phyloP scores from a whole-genome alignment of 306 rosid genomes.

The Ormosia emarginata region DNA sequence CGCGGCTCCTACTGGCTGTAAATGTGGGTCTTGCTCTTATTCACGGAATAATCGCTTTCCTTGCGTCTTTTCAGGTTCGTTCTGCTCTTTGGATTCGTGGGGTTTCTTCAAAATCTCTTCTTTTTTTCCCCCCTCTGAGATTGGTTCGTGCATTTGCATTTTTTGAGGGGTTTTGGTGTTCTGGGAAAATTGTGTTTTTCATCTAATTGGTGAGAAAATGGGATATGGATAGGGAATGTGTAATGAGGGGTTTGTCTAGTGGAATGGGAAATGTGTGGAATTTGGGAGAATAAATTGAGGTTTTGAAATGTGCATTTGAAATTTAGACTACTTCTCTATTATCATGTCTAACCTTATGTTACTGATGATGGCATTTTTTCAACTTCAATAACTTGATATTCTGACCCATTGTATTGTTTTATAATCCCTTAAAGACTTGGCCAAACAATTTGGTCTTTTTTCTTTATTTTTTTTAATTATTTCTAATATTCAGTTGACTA shows the following conservation, averaged over 20 bases:
- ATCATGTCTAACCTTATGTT: background rate
- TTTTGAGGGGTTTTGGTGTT: background rate
- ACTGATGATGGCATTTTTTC: slow-evolving; percentile 1
- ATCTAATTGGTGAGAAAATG: background rate
- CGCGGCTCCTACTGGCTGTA: slow-evolving; percentile 47
- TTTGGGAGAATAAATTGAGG: background rate
- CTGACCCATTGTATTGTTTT: background rate
- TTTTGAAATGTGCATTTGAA: slow-evolving; percentile 9
- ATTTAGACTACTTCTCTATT: background rate
- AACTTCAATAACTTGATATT: slow-evolving; percentile 10
- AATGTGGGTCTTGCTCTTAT: slow-evolving; percentile 66
- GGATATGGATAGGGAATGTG: slow-evolving; percentile 16
- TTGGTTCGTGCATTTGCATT: slow-evolving; percentile 16
- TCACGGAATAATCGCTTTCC: slow-evolving; percentile 54
- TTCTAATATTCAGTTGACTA: background rate
- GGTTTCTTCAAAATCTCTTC: background rate
- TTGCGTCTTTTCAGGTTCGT: slow-evolving; percentile 78
- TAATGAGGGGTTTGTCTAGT: background rate
- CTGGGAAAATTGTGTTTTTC: slow-evolving; percentile 21
- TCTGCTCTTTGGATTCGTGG: background rate
- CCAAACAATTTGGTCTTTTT: background rate
- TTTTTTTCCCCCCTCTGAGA: background rate
- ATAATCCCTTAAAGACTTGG: background rate
- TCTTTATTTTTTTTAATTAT: background rate
- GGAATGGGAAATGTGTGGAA: background rate